Percentiles rank a stretch among this genome's conserved stretches.
Conservation (phyloP, 257 asterid genomes). For the Nicotiana undulata region DNA sequence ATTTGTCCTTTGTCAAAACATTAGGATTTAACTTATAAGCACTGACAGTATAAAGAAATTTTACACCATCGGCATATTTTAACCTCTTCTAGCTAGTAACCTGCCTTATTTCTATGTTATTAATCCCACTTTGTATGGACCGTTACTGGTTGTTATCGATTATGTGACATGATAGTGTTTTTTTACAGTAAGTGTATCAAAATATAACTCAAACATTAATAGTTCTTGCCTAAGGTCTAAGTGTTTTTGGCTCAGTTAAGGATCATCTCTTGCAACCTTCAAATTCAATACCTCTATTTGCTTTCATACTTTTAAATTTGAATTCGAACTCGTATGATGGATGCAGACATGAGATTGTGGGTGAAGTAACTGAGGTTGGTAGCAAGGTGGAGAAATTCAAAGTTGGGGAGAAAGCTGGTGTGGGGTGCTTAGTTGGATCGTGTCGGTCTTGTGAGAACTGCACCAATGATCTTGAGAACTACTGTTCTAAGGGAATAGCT, state of each 20-base stretch:
- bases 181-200: not conserved
- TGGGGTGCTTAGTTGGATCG: constrained; percentile 31
- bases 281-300: not conserved
- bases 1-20: not conserved
- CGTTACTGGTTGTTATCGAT: not conserved
- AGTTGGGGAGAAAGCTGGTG: constrained; percentile 37
- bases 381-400: constrained; percentile 23
- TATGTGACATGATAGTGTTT: no score
- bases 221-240: not conserved
- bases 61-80: not conserved
- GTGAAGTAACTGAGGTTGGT: constrained; percentile 35
- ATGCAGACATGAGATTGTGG: constrained; percentile 36
- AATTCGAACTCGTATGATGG: not conserved
- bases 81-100: not conserved
- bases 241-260: not conserved
- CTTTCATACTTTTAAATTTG: not conserved
- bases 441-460: constrained; percentile 32
- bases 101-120: not conserved
- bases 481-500: not conserved
- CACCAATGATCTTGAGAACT: constrained; percentile 15
- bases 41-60: not conserved
- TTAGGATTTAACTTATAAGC: not conserved
- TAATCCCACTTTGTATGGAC: no score
- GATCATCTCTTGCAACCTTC: not conserved
- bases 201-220: not conserved